A percentile compares a stretch with the other conserved stretches of the same genome.
Evolutionary conservation across 164 flowering plant species (phyloP).

Genomic region (Chimonanthus praecox): DNA sequence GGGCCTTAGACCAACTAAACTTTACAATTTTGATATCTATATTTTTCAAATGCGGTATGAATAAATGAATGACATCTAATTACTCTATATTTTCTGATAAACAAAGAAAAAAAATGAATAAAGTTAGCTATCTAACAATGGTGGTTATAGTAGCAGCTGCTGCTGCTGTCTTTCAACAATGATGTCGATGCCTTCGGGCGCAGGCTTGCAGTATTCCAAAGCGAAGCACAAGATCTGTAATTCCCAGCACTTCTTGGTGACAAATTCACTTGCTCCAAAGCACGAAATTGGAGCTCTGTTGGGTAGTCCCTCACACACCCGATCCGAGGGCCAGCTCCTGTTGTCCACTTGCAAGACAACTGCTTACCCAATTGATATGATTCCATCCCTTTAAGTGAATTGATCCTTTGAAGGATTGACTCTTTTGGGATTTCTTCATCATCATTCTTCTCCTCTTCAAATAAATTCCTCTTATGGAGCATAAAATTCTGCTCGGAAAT

Average conservation of each 20-base stretch:
- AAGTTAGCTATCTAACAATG: conserved; percentile 4
- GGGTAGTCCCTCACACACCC: conserved; percentile 82
- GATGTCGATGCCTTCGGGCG: conserved; percentile 12
- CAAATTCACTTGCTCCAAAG: conserved; percentile 64
- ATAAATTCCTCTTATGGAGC: conserved; percentile 17
- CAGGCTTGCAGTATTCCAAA: not conserved
- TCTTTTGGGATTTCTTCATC: conserved; percentile 39
- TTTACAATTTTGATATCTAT: not conserved
- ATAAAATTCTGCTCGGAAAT: conserved; percentile 16
- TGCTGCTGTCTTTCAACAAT: conserved; percentile 16
- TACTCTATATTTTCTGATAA: not conserved
- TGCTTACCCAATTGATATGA: conserved; percentile 70
- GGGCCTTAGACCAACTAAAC: not conserved
- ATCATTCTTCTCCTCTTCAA: conserved; percentile 19
- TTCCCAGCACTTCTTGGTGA: conserved; percentile 53
- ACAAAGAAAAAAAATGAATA: not conserved
- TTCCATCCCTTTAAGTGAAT: conserved; percentile 48
- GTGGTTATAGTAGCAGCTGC: conserved; percentile 2
- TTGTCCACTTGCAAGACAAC: conserved; percentile 72
- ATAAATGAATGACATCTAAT: no score
- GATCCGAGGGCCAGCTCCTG: conserved; percentile 84
- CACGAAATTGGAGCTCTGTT: conserved; percentile 52
- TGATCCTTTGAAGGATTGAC: conserved; percentile 52
- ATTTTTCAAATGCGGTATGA: not conserved
- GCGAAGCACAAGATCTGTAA: conserved; percentile 21